Evolutionary conservation across 345 rosid genomes (phyloP).

Genomic region (Conringia planisiliqua): DNA sequence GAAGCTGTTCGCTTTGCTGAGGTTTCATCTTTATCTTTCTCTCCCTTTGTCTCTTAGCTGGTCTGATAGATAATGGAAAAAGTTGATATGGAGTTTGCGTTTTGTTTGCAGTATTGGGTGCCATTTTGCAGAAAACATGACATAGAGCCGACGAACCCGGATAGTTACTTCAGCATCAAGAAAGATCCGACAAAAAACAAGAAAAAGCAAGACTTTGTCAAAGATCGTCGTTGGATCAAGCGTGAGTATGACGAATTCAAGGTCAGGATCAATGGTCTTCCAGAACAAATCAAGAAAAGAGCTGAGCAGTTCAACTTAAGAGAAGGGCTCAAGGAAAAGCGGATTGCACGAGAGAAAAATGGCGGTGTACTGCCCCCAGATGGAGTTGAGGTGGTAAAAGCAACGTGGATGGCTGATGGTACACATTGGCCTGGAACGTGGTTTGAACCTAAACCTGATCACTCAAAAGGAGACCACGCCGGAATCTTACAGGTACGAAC

Average conservation of each 20-base stretch:
- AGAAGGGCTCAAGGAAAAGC: slow-evolving; percentile 61
- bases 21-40: slow-evolving; percentile 26
- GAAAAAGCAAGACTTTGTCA: slow-evolving; percentile 78
- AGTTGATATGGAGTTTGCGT: not conserved
- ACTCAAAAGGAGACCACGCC: slow-evolving; percentile 84
- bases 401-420: slow-evolving; percentile 99
- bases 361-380: slow-evolving; percentile 52
- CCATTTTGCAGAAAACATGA: slow-evolving; percentile 92
- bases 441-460: slow-evolving; percentile 61
- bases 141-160: slow-evolving; percentile 90
- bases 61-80: not conserved
- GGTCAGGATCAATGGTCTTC: slow-evolving; percentile 87
- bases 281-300: slow-evolving; percentile 68
- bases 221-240: slow-evolving; percentile 95
- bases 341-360: slow-evolving; percentile 52
- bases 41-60: not conserved
- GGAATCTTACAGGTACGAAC: slow-evolving; percentile 54
- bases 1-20: slow-evolving; percentile 86
- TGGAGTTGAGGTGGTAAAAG: slow-evolving; percentile 45
- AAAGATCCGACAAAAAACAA: slow-evolving; percentile 80
- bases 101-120: slow-evolving; percentile 60
- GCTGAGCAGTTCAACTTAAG: slow-evolving; percentile 54
- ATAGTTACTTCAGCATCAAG: slow-evolving; percentile 72
- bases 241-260: slow-evolving; percentile 96
- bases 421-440: slow-evolving; percentile 98